Evolutionary conservation across 352 stramenopile species (phyloP), one percentile per base, ranked within the genome.

Genomic region (Globisporangium cederbergense): DNA sequence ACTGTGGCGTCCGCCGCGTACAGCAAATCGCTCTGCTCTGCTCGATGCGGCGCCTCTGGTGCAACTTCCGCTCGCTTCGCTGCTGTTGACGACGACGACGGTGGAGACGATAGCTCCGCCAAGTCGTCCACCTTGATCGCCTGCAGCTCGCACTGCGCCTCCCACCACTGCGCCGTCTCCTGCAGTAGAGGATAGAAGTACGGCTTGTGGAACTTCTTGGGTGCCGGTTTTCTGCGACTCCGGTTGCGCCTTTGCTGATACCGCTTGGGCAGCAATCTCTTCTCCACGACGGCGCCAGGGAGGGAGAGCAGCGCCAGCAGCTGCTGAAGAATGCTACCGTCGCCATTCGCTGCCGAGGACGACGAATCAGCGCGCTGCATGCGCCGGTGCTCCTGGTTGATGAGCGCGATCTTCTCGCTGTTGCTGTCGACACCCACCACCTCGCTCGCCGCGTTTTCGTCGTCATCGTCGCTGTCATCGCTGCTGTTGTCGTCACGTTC

Each of bases 141-240:
- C 42, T 62, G 57, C 22, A 45, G 46, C 36, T 49, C 59, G 54
- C 50, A 47, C 18, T 72, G 71, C 20, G 64, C 42, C 20, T 84
- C 70, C 78, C 78, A 89, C 63, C 79, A 89, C 65, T 80, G 63
- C 11, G 68, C 73, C 0, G 80, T 86, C 60, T 89, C 78, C 14
- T 86, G 71, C 13, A 89, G 71, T 49, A 87, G 51, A n/a, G 78
- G 80, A 43, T 83, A 86, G 54, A 89, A 89, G 53, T 78, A 79
- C 25, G 78, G 73, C 64, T 80, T 75, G 65, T 86, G 78, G 34
- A 77, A 57, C 62, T 85, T 85, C 65, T 80, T 80, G 13, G 66
- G 53, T 10, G 65, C 53, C 10, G 25, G 36, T 20, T 46, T 5
- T 16, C 20, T 58, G 38, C 32, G 20, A 20, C 22, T 55, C 36